phyloP scores from a whole-genome alignment of 2,329 filamentous ascomycete species.

The Aspergillus sp. region DNA sequence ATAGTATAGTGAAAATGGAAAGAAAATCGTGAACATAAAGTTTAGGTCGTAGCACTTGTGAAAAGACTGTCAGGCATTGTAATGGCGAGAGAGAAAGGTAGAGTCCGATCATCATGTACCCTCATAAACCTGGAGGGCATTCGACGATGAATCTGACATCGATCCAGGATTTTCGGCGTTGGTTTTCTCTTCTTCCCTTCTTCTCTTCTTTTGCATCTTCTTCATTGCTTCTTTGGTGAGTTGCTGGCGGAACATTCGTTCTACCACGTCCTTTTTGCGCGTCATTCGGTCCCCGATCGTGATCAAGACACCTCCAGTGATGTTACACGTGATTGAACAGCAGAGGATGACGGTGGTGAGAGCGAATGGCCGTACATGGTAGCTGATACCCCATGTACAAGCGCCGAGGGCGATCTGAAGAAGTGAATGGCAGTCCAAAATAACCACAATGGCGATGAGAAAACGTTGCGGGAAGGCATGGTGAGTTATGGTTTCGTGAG shows the following conservation, averaged over 20 bases:
- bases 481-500: slow-evolving; percentile 81
- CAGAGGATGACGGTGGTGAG: slow-evolving; percentile 79
- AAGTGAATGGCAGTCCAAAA: slow-evolving; percentile 76
- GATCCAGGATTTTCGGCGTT: not conserved
- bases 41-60: not conserved
- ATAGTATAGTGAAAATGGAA: not conserved
- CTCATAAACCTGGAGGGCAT: not conserved
- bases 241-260: slow-evolving; percentile 73
- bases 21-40: not conserved
- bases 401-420: slow-evolving; percentile 78
- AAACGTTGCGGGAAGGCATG: slow-evolving; percentile 73
- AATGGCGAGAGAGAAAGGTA: not conserved
- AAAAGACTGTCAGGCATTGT: not conserved
- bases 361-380: slow-evolving; percentile 66
- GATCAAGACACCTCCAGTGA: slow-evolving; percentile 74
- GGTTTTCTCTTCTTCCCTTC: slow-evolving; percentile 27
- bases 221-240: slow-evolving; percentile 67
- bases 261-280: slow-evolving; percentile 81
- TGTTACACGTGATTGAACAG: slow-evolving; percentile 75
- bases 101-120: not conserved
- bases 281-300: slow-evolving; percentile 73
- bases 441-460: slow-evolving; percentile 73
- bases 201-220: slow-evolving; percentile 53
- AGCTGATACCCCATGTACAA: slow-evolving; percentile 76
- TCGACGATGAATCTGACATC: slow-evolving; percentile 21